Evolutionary conservation across 306 rosid species (phyloP).

Genomic region (Phaseolus lunatus): DNA sequence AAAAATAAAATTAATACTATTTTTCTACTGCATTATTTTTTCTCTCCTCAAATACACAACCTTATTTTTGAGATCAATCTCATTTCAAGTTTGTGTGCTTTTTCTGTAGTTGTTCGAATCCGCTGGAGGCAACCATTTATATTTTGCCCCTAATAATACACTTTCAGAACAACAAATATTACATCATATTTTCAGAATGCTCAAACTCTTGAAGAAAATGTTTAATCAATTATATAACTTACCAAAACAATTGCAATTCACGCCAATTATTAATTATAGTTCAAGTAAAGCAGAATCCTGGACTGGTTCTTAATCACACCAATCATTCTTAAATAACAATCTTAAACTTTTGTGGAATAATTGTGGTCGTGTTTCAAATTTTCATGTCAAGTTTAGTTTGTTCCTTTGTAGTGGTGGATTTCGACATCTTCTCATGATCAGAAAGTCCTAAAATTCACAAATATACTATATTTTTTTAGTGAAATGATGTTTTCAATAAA

Average conservation of each 20-base stretch:
- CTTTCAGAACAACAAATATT: neutral
- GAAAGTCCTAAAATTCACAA: neutral
- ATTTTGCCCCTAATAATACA: too few species aligned
- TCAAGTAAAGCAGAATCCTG: neutral
- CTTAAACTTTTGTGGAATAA: neutral
- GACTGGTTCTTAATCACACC: neutral
- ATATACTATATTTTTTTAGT: neutral
- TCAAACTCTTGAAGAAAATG: neutral
- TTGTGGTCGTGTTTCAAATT: neutral
- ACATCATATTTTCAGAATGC: neutral
- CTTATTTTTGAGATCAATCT: too few species aligned
- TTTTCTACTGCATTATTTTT: too few species aligned
- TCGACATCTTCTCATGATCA: neutral
- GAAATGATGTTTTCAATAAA: too few species aligned
- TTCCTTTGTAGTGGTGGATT: neutral
- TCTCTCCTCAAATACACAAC: too few species aligned
- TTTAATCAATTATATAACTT: constrained; percentile 5
- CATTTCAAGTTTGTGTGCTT: too few species aligned
- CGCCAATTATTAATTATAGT: neutral
- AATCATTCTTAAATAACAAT: neutral
- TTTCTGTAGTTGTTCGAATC: too few species aligned
- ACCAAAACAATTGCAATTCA: neutral
- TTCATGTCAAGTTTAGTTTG: neutral
- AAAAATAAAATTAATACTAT: too few species aligned
- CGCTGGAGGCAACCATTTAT: too few species aligned